Evolutionary conservation across 2,329 filamentous ascomycete genomes (phyloP), one percentile per base, ranked within the genome.

Genomic region (Sclerotinia borealis): DNA sequence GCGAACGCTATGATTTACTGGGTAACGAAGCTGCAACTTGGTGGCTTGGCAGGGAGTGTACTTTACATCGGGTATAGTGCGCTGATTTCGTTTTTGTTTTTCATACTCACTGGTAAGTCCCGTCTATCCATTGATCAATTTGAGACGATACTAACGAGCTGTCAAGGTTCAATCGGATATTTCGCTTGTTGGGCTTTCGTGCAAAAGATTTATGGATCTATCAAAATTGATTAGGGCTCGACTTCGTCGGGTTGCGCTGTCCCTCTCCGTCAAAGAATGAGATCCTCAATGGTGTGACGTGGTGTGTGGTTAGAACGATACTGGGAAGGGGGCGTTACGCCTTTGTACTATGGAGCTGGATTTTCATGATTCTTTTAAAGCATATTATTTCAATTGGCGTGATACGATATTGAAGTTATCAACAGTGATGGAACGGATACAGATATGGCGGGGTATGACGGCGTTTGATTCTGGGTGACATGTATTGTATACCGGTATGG

Each of bases 121-220:
- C 27, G 7, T 19, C 63, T 11, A 49, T 48, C 11, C 9, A 31
- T 27, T 22, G 11, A 47, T 29, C 7, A 9, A 29, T 17, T 43
- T 1, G 19, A 29, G 19, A 27, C 29, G 15, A 10, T 63, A 45
- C 65, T 72, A 67, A 73, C 67, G 68, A 62, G 66, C 6, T 1
- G 2, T 10, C 11, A 39, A 97, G 95, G 93, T 37, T 90, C 93
- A 0, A 98, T 99, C 74, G 95, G 95, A 62, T 97, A 95, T 80
- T 92, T 97, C 71, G 87, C 95, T 10, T 96, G 92, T 75, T 98
- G 93, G 91, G 84, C 89, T 75, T 99, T 99, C 75, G 89, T 96
- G 60, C 86, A 91, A 69, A 93, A 90, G 76, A 99, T 99, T 66
- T 99, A 99, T 76, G 81, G 86, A 29, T 97, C 93, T n/a, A 96